phyloP scores from a whole-genome alignment of 768 basidiomycete species.

The Clathrus columnatus region DNA sequence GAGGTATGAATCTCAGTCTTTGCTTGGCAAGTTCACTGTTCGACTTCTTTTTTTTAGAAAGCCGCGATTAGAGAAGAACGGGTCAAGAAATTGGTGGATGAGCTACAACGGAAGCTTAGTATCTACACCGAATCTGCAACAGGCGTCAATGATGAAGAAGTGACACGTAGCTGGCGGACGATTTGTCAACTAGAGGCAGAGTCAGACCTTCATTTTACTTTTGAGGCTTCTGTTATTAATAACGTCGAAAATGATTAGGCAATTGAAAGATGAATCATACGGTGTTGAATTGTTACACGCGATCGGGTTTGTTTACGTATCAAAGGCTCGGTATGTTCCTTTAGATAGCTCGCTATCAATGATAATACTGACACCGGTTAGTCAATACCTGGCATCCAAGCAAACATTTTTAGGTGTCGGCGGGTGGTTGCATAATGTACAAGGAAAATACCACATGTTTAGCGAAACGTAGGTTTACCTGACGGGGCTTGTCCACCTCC shows the following conservation, averaged over 20 bases:
- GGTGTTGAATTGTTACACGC: slow-evolving; percentile 80
- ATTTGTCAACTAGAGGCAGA: slow-evolving; percentile 79
- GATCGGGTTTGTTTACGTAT: slow-evolving; percentile 76
- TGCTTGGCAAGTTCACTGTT: slow-evolving; percentile 1
- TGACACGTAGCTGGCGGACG: slow-evolving; percentile 61
- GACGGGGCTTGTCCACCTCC: not conserved
- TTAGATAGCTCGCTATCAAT: not conserved
- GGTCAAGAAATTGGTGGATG: slow-evolving; percentile 66
- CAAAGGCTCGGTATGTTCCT: slow-evolving; percentile 42
- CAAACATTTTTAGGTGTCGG: slow-evolving; percentile 70
- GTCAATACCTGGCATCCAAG: slow-evolving; percentile 71
- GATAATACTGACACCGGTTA: slow-evolving; percentile 19
- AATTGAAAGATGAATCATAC: slow-evolving; percentile 79
- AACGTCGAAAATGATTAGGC: slow-evolving; percentile 31
- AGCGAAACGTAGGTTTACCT: slow-evolving; percentile 68
- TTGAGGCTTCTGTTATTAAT: not conserved
- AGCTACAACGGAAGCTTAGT: slow-evolving; percentile 71
- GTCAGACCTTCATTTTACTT: slow-evolving; percentile 33
- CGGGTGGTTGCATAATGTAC: slow-evolving; percentile 88
- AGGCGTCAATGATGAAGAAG: slow-evolving; percentile 55
- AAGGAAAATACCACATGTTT: slow-evolving; percentile 88
- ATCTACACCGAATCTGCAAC: slow-evolving; percentile 83
- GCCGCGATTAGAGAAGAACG: slow-evolving; percentile 70
- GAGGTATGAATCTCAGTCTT: slow-evolving; percentile 42
- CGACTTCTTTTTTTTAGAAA: slow-evolving; percentile 41